Base-by-base conservation (phyloP, 441 rosid genomes). In the Macaranga tanarius region DNA sequence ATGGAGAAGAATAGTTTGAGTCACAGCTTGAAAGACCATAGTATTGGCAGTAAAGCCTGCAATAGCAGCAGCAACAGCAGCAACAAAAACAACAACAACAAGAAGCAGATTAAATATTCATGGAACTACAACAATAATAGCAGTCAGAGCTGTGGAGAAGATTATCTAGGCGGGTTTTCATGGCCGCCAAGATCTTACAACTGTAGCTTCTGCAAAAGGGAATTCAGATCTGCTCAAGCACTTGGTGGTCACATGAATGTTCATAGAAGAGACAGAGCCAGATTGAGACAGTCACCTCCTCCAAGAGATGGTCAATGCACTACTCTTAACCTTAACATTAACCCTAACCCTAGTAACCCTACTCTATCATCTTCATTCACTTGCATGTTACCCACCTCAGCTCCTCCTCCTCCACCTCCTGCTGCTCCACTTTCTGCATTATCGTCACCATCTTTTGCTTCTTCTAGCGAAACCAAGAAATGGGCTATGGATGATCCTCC, bases 161-260 rank as follows among this genome's bases (percentile, higher is more conserved):
- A 89, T 70, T 87, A 84, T 80, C 84, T 84, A 57, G 75, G 82
- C 62, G 91, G 87, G 74, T 84, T 92, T 80, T 87, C 95, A 55
- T 93, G 98, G 99, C 99, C 97, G 38, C 93, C 97, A 50, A 87
- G 97, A 80, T 88, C 95, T 59, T 89, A 91, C 82, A 77, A 88
- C 16, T 91, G 92, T 71, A 88, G 89, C 82, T 91, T 91, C 84
- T 92, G 95, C 83, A 86, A 87, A 72, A 88, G 97, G 57, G 98
- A 90, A 75, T 93, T 92, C 70, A 86, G 89, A 82, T 92, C 97
- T 48, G 97, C 99, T 77, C 99, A 94, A 81, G 99, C 99, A 75
- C 93, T 94, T 62, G 97, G 97, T 15, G 97, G 99, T 17, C 97
- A 92, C 85, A 95, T 95, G 99, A 95, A 95, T 75, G 94, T 89